These are phyloP conservation scores for Fagopyrum esculentum DNA, from an alignment of 148 eudicot genomes.

Conservation along the genomic window DNA sequence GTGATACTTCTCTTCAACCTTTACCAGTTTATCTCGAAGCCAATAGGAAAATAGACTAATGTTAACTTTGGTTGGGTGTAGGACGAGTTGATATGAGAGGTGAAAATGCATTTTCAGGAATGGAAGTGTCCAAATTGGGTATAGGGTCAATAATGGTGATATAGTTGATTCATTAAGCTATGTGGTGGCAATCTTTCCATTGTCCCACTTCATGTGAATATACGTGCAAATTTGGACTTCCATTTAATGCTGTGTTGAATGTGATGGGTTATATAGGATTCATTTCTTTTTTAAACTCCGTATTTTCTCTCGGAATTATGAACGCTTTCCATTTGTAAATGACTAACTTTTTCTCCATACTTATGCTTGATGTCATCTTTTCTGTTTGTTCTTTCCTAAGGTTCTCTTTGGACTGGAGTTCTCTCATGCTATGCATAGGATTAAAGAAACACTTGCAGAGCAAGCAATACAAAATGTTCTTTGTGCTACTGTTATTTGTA, in stretches of 20 bases:
- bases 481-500: constrained; percentile 51
- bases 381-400: constrained; percentile 20
- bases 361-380: background rate
- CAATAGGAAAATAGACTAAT: background rate
- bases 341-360: background rate
- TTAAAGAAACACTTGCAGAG: constrained; percentile 35
- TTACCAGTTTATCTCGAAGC: background rate
- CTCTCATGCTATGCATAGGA: constrained; percentile 48
- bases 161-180: background rate
- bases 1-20: background rate
- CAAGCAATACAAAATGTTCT: constrained; percentile 29
- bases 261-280: background rate
- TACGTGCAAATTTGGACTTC: background rate
- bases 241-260: background rate
- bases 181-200: background rate
- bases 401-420: constrained; percentile 82
- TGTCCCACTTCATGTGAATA: background rate
- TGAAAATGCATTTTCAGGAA: background rate
- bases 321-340: background rate
- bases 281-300: background rate
- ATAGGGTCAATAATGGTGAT: background rate
- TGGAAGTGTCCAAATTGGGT: background rate
- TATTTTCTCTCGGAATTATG: background rate
- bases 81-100: background rate
- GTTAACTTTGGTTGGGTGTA: background rate